Percentiles rank a stretch among this genome's conserved stretches.
Evolutionary conservation across 2,329 filamentous ascomycete species (phyloP).

Genomic region (Coniochaeta hoffmannii): DNA sequence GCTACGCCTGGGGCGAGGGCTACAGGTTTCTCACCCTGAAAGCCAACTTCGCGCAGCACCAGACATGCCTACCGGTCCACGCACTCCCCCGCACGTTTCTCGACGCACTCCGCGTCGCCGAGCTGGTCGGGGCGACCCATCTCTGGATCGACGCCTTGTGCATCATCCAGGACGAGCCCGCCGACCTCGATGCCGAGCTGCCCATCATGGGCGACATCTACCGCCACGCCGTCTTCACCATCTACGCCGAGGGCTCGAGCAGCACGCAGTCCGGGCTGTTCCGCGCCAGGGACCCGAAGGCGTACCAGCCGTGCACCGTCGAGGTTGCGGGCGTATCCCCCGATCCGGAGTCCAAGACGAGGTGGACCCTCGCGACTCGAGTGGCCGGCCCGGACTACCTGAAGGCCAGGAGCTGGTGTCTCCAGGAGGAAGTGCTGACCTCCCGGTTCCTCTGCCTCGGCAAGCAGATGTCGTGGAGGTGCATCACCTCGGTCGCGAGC

Average conservation of each 20-base stretch:
- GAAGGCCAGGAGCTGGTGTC: slow-evolving; percentile 12
- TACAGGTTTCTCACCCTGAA: slow-evolving; percentile 3
- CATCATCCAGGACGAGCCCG: slow-evolving; percentile 15
- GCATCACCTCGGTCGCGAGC: slow-evolving; percentile 6
- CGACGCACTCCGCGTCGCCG: slow-evolving; percentile 9
- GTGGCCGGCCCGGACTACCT: slow-evolving; percentile 10
- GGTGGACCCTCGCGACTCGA: slow-evolving; percentile 7
- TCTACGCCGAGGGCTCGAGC: slow-evolving; percentile 10
- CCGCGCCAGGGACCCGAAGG: slow-evolving; percentile 4
- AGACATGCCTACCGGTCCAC: background rate
- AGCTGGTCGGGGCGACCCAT: background rate
- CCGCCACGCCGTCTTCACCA: slow-evolving; percentile 8
- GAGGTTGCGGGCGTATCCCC: background rate
- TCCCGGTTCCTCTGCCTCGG: slow-evolving; percentile 13
- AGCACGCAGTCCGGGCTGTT: slow-evolving; percentile 12
- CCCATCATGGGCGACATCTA: slow-evolving; percentile 15
- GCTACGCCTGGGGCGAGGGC: slow-evolving; percentile 11
- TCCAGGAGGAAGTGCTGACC: slow-evolving; percentile 16
- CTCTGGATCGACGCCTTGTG: slow-evolving; percentile 20
- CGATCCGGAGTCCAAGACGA: background rate
- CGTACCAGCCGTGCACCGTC: slow-evolving; percentile 7
- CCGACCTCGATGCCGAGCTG: slow-evolving; percentile 8
- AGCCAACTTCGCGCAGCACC: background rate
- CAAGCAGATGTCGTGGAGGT: slow-evolving; percentile 13
- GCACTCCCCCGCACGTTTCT: slow-evolving; percentile 8